Base-by-base conservation (phyloP, 73 alveolate genomes). In the Uronychia setigera region DNA sequence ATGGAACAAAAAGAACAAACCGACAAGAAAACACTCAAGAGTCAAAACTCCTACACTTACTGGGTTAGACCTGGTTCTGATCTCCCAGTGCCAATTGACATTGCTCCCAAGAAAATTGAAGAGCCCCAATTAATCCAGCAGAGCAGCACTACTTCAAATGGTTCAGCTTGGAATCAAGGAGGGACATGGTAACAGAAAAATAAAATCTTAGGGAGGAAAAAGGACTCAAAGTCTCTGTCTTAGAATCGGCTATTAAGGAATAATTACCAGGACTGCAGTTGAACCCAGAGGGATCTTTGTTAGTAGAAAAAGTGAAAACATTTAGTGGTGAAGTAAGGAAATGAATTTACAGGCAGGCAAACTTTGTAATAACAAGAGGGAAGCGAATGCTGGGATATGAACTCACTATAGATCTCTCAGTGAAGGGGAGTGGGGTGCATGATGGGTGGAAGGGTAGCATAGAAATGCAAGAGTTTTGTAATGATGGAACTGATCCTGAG, bases 11-110 rank as follows among this genome's bases (percentile, higher is more conserved):
- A 46, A 46, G 67, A 46, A 19, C n/a, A 46, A 19, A 5, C 5
- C n/a, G 19, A 46, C n/a, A 46, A 46, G 19, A 46, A 46, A 46
- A 19, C n/a, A 5, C 67, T 46, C 19, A 46, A 46, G 19, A 46
- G 67, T 46, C n/a, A 46, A 46, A 46, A 46, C 67, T 46, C 67
- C 67, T 46, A 46, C 67, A 46, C 67, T 19, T 46, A 46, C 67
- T 46, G 67, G 67, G 67, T 46, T 5, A 46, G 67, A 19, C 67
- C 67, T 46, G 67, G 67, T 5, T 5, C 5, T 11, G 19, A 19
- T 19, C 5, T 46, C 67, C 67, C 67, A 11, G 67, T 46, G n/a
- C 67, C 67, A 19, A 46, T 19, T 46, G 67, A 46, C 19, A 46
- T 46, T 46, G 67, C 67, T 11, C 67, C 67, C 5, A 46, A 46